Conservation (phyloP, 176 grass and related monocot species). For the Triticum timopheevii region DNA sequence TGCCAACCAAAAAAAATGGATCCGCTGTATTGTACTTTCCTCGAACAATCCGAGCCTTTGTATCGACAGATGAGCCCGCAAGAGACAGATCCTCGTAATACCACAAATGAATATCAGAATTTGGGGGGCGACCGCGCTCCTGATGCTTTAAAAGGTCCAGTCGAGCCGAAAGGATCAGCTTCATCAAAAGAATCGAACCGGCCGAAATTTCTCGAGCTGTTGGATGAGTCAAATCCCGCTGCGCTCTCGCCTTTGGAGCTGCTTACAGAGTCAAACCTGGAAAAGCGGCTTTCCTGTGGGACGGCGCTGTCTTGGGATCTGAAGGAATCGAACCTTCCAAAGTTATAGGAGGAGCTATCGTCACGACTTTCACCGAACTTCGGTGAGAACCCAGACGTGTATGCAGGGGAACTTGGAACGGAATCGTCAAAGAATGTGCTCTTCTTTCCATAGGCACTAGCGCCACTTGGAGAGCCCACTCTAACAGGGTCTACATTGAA, state of each 20-base stretch:
- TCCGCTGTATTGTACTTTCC: not conserved
- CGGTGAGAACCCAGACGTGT: slow-evolving; percentile 71
- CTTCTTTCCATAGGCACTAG: slow-evolving; percentile 59
- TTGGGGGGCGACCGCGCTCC: slow-evolving; percentile 54
- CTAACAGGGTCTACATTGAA: slow-evolving; percentile 54
- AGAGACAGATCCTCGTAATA: not conserved
- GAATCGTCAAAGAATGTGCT: slow-evolving; percentile 95
- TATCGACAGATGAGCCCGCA: slow-evolving; percentile 24
- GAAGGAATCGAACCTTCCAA: slow-evolving; percentile 85
- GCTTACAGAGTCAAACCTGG: slow-evolving; percentile 76
- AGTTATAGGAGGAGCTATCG: slow-evolving; percentile 56
- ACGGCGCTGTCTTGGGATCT: slow-evolving; percentile 73
- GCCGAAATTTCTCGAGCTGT: slow-evolving; percentile 59
- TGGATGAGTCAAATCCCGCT: slow-evolving; percentile 61
- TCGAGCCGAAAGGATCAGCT: slow-evolving; percentile 84
- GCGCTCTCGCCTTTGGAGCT: slow-evolving; percentile 53
- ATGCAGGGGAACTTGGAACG: slow-evolving; percentile 88
- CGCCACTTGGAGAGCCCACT: slow-evolving; percentile 53
- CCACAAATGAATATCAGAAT: slow-evolving; percentile 43
- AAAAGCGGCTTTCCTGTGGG: slow-evolving; percentile 60
- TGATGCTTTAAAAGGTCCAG: slow-evolving; percentile 88
- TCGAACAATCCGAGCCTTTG: slow-evolving; percentile 22
- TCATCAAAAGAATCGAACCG: slow-evolving; percentile 98
- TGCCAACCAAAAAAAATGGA: slow-evolving; percentile 16
- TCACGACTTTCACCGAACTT: slow-evolving; percentile 62